Conservation (phyloP, 768 basidiomycete genomes). For the Daedaleopsis sinensis region DNA sequence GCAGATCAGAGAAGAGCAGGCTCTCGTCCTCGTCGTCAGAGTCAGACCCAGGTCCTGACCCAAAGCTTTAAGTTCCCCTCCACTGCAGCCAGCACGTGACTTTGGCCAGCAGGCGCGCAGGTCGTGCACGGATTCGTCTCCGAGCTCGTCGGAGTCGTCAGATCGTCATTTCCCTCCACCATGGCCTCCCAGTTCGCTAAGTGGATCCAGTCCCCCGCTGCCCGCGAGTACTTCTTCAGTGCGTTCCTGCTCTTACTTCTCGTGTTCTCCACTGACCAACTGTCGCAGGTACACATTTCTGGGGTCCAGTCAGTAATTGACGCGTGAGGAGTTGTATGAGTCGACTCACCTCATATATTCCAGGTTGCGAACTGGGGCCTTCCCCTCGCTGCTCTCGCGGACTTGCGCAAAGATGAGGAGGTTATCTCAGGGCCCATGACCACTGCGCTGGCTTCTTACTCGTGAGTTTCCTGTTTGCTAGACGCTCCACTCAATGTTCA, state of each 20-base stretch:
- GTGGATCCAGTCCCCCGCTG: conserved; percentile 92
- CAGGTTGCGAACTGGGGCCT: conserved; percentile 99
- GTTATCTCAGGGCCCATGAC: conserved; percentile 98
- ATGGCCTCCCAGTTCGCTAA: conserved; percentile 87
- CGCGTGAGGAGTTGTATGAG: neutral
- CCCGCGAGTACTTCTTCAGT: conserved; percentile 96
- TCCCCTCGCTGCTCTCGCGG: conserved; percentile 89
- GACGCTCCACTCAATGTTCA: neutral
- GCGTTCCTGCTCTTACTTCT: conserved; percentile 35
- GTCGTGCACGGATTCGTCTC: conserved; percentile 1
- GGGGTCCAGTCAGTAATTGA: conserved; percentile 86
- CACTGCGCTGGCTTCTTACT: conserved; percentile 85
- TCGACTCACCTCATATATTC: conserved; percentile 1
- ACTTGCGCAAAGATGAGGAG: conserved; percentile 93
- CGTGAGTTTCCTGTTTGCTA: conserved; percentile 60
- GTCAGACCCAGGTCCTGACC: no score
- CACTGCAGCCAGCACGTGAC: no score
- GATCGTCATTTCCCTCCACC: conserved; percentile 17
- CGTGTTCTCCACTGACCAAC: neutral
- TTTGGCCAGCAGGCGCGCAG: no score
- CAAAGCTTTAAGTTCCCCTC: no score
- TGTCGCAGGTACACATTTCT: conserved; percentile 88
- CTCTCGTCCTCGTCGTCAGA: neutral
- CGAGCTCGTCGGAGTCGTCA: conserved; percentile 3
- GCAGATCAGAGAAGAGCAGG: neutral